Base-by-base conservation (phyloP, 805 yeast genomes). In the Candida ascalaphidarum region DNA sequence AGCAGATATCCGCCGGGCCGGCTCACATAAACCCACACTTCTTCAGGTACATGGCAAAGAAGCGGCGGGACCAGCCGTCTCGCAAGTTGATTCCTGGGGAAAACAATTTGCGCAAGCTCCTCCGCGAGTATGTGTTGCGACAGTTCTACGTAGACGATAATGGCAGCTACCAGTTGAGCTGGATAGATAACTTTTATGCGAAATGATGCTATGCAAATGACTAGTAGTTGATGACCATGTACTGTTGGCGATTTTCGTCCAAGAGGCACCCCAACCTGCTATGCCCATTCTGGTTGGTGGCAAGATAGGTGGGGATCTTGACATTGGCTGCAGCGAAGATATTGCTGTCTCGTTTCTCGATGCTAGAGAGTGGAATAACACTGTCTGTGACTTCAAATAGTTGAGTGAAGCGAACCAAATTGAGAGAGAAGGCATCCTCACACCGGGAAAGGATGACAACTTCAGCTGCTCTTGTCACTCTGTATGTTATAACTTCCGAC, bases 201-300 rank as follows among this genome's bases (percentile, higher is more conserved):
- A 39, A 39, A n/a, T 5, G 7, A 11, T 15, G n/a, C n/a, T n/a
- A n/a, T 5, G 4, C 23, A 5, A 7, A n/a, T 11, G 8, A 11
- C 10, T 11, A 6, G 5, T 4, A 7, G 4, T 49, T 50, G 21
- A 67, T 45, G 11, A 65, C 53, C 16, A 50, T 36, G 37, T 65
- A 68, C 28, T 58, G 52, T 34, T 56, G 62, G 27, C 46, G 59
- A 15, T 58, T 42, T 7, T 44, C 36, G 35, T 67, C 73, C 20
- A 69, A 34, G 11, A 71, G 33, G 33, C 68, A 61, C 5, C 62
- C 68, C 23, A 51, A 44, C 1, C 48, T 33, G 15, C 50, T 41
- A 3, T 33, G 21, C 2, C 33, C 33, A n/a, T 28, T 22, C 5
- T 50, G 34, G 32, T 54, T 62, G n/a, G 58, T 35, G 0, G 64